A percentile compares a stretch with the other conserved stretches of the same genome.
Conservation (phyloP, 306 rosid species). For the Vigna trinervia region DNA sequence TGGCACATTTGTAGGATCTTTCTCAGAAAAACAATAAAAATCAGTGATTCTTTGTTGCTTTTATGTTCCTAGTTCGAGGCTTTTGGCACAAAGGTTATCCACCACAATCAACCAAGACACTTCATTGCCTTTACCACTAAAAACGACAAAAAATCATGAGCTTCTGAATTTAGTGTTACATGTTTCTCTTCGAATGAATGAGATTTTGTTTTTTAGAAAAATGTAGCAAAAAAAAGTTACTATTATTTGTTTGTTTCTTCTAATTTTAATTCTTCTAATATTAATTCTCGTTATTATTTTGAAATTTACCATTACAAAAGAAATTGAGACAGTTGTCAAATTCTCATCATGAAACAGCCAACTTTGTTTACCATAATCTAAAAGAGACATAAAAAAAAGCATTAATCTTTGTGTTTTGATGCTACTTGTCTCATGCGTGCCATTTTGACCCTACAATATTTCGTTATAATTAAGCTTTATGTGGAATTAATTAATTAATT, state of each 20-base stretch:
- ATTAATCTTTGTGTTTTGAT: slow-evolving; percentile 22
- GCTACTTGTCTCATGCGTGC: slow-evolving; percentile 4
- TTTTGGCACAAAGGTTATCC: not conserved
- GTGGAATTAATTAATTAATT: not conserved
- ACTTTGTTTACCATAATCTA: slow-evolving; percentile 29
- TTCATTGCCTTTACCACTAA: not conserved
- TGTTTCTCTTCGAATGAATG: too few relatives aligned
- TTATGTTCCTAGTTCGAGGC: not conserved
- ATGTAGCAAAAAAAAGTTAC: too few relatives aligned
- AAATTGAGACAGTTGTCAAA: not conserved
- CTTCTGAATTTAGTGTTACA: too few relatives aligned
- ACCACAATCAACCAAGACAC: not conserved
- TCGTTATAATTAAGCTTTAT: slow-evolving; percentile 33
- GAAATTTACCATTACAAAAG: too few relatives aligned
- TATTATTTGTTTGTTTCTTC: too few relatives aligned
- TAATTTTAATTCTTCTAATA: too few relatives aligned
- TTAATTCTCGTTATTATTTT: too few relatives aligned
- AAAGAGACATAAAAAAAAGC: not conserved
- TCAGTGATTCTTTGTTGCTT: not conserved
- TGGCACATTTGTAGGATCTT: too few relatives aligned
- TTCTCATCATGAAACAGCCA: not conserved
- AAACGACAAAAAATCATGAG: not conserved
- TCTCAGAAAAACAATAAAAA: not conserved
- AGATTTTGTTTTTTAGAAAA: too few relatives aligned
- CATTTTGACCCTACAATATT: slow-evolving; percentile 51